Evolutionary conservation across 805 yeast species (phyloP).

Genomic region (Saturnispora dispora): DNA sequence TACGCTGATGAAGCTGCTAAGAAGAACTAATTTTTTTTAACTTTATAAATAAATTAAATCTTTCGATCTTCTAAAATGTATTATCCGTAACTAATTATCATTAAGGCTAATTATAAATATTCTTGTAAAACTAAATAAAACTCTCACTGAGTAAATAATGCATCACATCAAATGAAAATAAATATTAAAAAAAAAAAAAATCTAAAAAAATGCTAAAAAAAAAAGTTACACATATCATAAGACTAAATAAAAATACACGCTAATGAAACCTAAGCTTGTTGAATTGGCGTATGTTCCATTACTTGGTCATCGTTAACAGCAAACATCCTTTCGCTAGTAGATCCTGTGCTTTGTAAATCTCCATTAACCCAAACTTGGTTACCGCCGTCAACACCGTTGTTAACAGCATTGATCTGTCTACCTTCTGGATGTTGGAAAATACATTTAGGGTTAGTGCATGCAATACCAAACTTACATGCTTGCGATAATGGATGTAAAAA

Average conservation of each 20-base stretch:
- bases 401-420: conserved; percentile 30
- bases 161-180: background rate
- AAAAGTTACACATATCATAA: conserved; percentile 4
- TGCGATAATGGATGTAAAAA: conserved; percentile 77
- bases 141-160: too few species aligned
- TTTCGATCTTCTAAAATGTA: background rate
- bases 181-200: conserved; percentile 1
- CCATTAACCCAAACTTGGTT: conserved; percentile 28
- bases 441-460: conserved; percentile 67
- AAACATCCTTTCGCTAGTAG: conserved; percentile 56
- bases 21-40: conserved; percentile 46
- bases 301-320: conserved; percentile 71
- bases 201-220: conserved; percentile 4
- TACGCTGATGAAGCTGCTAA: conserved; percentile 81
- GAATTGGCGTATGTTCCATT: conserved; percentile 55
- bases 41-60: too few species aligned
- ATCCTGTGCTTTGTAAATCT: conserved; percentile 15
- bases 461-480: conserved; percentile 70
- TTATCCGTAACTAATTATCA: background rate
- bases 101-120: too few species aligned
- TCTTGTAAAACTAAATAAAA: too few species aligned
- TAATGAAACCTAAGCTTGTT: conserved; percentile 25
- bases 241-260: background rate
- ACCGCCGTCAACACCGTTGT: conserved; percentile 8
- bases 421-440: conserved; percentile 75